Evolutionary conservation across 1,139 yeast genomes (phyloP), one percentile per base, ranked within the genome.

Genomic region (Candida freyschussii): DNA sequence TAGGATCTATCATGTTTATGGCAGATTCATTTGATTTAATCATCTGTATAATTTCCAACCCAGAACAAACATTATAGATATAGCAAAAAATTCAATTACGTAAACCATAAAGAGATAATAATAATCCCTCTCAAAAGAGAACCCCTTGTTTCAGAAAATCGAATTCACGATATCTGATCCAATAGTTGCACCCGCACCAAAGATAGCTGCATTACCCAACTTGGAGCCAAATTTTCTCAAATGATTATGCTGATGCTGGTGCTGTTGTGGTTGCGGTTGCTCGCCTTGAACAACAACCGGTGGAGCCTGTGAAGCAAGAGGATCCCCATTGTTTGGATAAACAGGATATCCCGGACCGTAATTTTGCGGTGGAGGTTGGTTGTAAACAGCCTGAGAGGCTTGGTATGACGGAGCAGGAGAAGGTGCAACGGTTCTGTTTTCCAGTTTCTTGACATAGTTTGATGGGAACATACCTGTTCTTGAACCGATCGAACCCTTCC

Each of bases 101-200:
- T 13, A 5, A 15, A 14, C 17, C 16, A 6, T 17, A 17, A 21
- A 5, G 16, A 4, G 18, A n/a, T n/a, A 6, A 27, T 9, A 27
- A 17, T 5, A 22, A 21, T 15, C 17, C 9, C 22, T 6, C n/a
- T 12, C 23, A 29, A 9, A 18, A 24, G 22, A 19, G 8, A 20
- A 30, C 5, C 10, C 22, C 16, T 17, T 19, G 15, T 7, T 10
- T 34, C 69, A 86, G 48, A 87, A 84, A 40, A 89, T 87, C 27
- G 87, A 75, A 62, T 89, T 81, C 43, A 91, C 86, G 35, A 91
- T 46, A 53, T 89, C 91, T 31, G 91, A 72, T 51, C 98, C 97
- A 34, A 89, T 68, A 2, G 96, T 82, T 25, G 97, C 96, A 67
- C 98, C 98, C 14, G 96, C 97, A 60, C 97, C 97, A 48, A 86